phyloP scores from a whole-genome alignment of 257 asterid species.

The Nicotiana obtusifolia region DNA sequence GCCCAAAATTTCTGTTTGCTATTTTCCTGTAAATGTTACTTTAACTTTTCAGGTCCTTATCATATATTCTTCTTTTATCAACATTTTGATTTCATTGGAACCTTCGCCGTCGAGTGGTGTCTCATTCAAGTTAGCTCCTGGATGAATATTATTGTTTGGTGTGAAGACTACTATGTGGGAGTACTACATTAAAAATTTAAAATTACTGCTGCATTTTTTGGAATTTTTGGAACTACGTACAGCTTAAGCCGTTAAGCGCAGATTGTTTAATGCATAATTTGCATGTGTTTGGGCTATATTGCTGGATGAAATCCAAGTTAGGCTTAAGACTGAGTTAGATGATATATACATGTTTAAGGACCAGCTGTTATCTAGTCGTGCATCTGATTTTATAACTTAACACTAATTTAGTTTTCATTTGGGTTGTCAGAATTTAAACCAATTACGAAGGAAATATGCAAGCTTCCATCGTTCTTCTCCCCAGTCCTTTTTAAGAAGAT shows the following conservation, averaged over 20 bases:
- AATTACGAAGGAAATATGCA: constrained; percentile 90
- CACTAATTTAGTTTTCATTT: constrained; percentile 1
- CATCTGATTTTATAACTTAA: background rate
- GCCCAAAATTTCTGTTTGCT: background rate
- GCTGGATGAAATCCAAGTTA: background rate
- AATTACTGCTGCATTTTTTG: background rate
- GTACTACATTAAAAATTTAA: background rate
- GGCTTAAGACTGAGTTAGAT: background rate
- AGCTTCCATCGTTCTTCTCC: constrained; percentile 98
- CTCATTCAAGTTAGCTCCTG: background rate
- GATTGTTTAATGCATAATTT: background rate
- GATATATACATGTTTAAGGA: background rate
- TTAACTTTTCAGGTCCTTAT: background rate
- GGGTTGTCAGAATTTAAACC: constrained; percentile 78
- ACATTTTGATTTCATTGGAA: background rate
- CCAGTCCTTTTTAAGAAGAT: constrained; percentile 72
- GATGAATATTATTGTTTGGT: constrained; percentile 1
- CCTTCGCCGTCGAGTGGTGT: background rate
- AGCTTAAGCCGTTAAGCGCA: background rate
- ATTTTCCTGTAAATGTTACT: background rate
- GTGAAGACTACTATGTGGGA: background rate
- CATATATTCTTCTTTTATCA: background rate
- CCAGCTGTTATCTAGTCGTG: background rate
- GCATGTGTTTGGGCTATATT: background rate
- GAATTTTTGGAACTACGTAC: background rate